Evolutionary conservation across 805 yeast genomes (phyloP).

Genomic region (Starmerella cellae): DNA sequence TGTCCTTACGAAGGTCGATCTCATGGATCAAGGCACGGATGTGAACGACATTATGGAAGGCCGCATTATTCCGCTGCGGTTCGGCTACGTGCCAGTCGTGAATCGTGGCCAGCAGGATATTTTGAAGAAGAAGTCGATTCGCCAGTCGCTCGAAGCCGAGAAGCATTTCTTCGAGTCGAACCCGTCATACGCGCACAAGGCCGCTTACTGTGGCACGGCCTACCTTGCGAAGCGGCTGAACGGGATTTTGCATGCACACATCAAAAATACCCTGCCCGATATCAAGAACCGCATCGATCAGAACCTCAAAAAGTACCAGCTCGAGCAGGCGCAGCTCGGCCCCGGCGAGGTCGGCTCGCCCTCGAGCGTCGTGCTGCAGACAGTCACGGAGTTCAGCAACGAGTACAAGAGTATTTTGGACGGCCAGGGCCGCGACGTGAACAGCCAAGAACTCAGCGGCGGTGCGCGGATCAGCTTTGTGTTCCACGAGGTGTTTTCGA

Average conservation of each 20-base stretch:
- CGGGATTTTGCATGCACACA: slow-evolving; percentile 79
- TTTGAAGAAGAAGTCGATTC: slow-evolving; percentile 71
- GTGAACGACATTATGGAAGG: slow-evolving; percentile 92
- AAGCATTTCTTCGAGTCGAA: slow-evolving; percentile 71
- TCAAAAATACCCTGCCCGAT: slow-evolving; percentile 78
- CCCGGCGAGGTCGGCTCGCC: slow-evolving; percentile 73
- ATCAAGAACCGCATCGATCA: slow-evolving; percentile 81
- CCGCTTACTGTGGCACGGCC: slow-evolving; percentile 94
- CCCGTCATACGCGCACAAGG: slow-evolving; percentile 77
- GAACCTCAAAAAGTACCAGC: slow-evolving; percentile 71
- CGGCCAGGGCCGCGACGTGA: slow-evolving; percentile 85
- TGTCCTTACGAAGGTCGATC: slow-evolving; percentile 88
- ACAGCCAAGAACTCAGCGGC: slow-evolving; percentile 84
- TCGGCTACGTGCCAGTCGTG: slow-evolving; percentile 94
- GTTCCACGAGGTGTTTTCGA: slow-evolving; percentile 90
- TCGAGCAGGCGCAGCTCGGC: slow-evolving; percentile 63
- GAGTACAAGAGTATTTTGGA: slow-evolving; percentile 84
- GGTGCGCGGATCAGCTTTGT: slow-evolving; percentile 97
- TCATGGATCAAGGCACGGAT: slow-evolving; percentile 97
- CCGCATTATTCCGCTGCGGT: slow-evolving; percentile 84
- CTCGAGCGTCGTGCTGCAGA: slow-evolving; percentile 74
- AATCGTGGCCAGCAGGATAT: slow-evolving; percentile 97
- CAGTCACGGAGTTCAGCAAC: slow-evolving; percentile 86
- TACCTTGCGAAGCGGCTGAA: slow-evolving; percentile 87
- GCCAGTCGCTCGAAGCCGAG: slow-evolving; percentile 77